Percentiles rank a stretch among this genome's conserved stretches.
Conservation (phyloP, 1,139 yeast genomes). For the Taphrina deformans region DNA sequence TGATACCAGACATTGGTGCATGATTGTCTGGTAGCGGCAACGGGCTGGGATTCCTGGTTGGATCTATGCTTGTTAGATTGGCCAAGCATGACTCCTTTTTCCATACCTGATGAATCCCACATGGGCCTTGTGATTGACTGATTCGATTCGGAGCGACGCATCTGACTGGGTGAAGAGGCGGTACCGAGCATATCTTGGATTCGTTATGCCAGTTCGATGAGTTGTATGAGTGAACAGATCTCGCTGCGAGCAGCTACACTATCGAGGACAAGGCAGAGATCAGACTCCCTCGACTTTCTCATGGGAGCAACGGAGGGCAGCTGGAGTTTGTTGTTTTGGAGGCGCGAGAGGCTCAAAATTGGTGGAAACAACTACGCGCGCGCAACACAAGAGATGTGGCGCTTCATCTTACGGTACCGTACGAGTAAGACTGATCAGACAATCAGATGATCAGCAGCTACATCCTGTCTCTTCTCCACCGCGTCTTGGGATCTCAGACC, state of each 20-base stretch:
- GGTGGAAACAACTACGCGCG: not conserved
- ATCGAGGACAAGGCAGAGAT: not conserved
- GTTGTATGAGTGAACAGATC: too few species aligned
- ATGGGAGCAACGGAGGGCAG: not conserved
- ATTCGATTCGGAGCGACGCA: constrained; percentile 21
- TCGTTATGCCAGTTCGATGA: not conserved
- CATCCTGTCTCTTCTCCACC: not conserved
- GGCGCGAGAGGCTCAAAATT: constrained; percentile 3
- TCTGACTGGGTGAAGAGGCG: constrained; percentile 5
- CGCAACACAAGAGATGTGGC: not conserved
- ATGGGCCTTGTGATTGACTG: constrained; percentile 21
- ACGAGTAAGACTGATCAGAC: not conserved
- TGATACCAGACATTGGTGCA: constrained; percentile 10
- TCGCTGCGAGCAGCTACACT: not conserved
- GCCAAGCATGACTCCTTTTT: not conserved
- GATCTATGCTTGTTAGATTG: constrained; percentile 2
- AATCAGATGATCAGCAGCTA: not conserved
- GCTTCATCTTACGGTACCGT: too few species aligned
- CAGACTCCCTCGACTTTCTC: too few species aligned
- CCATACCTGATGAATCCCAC: constrained; percentile 33
- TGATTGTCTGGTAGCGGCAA: constrained; percentile 28
- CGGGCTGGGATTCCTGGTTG: constrained; percentile 27
- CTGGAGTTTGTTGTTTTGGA: constrained; percentile 1
- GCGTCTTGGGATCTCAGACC: too few species aligned
- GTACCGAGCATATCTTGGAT: not conserved